Conservation (phyloP, 495 filamentous ascomycete genomes). For the Neurospora sp. region DNA sequence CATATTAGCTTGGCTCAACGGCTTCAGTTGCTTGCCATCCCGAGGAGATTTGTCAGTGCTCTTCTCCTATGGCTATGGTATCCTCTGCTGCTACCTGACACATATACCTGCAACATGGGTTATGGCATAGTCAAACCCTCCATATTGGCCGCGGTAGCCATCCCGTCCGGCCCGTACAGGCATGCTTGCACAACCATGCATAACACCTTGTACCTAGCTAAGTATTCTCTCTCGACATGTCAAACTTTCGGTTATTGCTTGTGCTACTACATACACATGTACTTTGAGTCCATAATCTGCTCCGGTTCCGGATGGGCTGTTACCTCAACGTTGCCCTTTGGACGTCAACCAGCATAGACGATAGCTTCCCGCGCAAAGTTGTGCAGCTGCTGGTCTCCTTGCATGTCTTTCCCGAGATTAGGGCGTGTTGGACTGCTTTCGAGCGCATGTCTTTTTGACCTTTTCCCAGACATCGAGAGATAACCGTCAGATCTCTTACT, state of each 20-base stretch:
- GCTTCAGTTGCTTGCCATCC: not conserved
- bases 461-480: constrained; percentile 14
- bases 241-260: not conserved
- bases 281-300: not conserved
- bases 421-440: not conserved
- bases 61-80: not conserved
- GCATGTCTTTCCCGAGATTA: not conserved
- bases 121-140: not conserved
- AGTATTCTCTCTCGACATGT: not conserved
- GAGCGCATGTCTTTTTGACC: constrained; percentile 10
- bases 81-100: not conserved
- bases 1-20: not conserved
- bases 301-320: not conserved
- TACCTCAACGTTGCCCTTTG: not conserved
- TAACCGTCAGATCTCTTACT: constrained; percentile 27
- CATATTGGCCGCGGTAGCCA: not conserved
- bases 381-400: not conserved
- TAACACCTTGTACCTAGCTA: not conserved
- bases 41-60: not conserved
- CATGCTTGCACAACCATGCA: not conserved
- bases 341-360: not conserved
- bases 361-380: not conserved
- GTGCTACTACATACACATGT: not conserved
- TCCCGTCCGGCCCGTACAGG: not conserved
- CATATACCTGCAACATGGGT: not conserved